Evolutionary conservation across 345 rosid genomes (phyloP).

Genomic region (Anacardium occidentale): DNA sequence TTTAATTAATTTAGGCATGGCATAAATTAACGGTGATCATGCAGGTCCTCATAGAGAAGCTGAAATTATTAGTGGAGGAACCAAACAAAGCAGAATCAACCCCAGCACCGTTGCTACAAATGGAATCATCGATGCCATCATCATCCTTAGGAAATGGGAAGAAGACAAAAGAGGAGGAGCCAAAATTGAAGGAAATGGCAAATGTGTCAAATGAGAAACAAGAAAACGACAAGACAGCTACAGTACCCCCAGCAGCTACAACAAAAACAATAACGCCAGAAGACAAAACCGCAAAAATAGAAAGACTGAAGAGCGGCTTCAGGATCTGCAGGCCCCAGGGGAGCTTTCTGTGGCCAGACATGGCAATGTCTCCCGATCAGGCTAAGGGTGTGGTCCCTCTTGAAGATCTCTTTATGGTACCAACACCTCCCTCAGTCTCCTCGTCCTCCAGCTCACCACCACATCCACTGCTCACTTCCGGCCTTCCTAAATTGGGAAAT

Average conservation of each 20-base stretch:
- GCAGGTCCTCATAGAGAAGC: slow-evolving; percentile 56
- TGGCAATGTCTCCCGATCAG: slow-evolving; percentile 24
- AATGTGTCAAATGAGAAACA: slow-evolving; percentile 9
- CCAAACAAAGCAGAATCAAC: slow-evolving; percentile 25
- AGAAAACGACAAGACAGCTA: slow-evolving; percentile 17
- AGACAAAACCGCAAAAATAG: slow-evolving; percentile 45
- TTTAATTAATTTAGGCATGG: neutral
- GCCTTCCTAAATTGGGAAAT: slow-evolving; percentile 3
- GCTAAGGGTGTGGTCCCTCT: slow-evolving; percentile 29
- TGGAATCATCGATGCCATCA: slow-evolving; percentile 19
- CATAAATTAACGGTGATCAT: slow-evolving; percentile 14
- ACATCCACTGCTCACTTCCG: slow-evolving; percentile 9
- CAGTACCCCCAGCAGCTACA: slow-evolving; percentile 15
- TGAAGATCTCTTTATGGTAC: slow-evolving; percentile 32
- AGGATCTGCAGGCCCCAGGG: slow-evolving; percentile 79
- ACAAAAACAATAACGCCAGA: slow-evolving; percentile 26
- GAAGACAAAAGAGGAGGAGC: slow-evolving; percentile 17
- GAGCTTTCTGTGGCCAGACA: slow-evolving; percentile 74
- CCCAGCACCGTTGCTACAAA: neutral
- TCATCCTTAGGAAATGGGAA: slow-evolving; percentile 20
- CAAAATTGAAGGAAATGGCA: slow-evolving; percentile 13
- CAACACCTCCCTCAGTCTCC: slow-evolving; percentile 46
- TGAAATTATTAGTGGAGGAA: slow-evolving; percentile 36
- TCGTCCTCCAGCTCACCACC: slow-evolving; percentile 35
- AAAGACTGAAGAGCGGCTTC: slow-evolving; percentile 76